Base-by-base conservation (phyloP, 2,329 filamentous ascomycete species). In the Sarocladiaceae sp. region DNA sequence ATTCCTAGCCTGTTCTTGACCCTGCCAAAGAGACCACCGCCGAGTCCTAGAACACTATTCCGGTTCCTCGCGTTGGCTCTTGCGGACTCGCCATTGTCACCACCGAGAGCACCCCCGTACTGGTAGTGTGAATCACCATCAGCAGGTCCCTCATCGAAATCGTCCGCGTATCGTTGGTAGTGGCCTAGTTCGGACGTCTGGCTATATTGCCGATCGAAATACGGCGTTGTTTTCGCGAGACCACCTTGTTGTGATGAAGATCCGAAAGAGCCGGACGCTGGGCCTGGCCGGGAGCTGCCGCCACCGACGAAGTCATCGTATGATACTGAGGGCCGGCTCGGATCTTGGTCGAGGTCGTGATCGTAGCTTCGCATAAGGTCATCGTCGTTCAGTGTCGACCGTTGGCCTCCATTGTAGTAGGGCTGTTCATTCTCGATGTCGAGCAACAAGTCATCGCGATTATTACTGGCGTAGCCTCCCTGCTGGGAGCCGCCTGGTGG, bases 291-390 rank as follows among this genome's bases (percentile, higher is more conserved):
- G 11, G 47, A 50, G 55, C 75, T 76, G 57, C 75, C 74, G 48
- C 77, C 84, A 57, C 93, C 93, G 56, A 97, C 86, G 67, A 97
- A 97, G 62, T 94, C 88, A 76, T 97, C 93, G 71, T 97, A 97
- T 54, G 91, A 96, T 50, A 93, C 84, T 23, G 92, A 97, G 50
- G 91, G 89, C 59, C 93, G 87, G 53, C 83, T 60, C 44, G 79
- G 73, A 60, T 79, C 74, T 58, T 88, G 82, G 57, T 83, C 77
- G 29, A 37, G 47, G 62, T 88, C 79, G 64, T 87, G 83, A 63
- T 87, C 81, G 71, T 90, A 92, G 58, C 83, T 83, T 66, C 84
- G 81, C 64, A 93, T 74, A 46, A 96, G 76, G 58, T 92, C 84
- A 59, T 95, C 87, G 67, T 96, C 91, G 67, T 86, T 86, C 55